These are phyloP conservation scores for Lodderomyces theae DNA, from an alignment of 1,139 yeast genomes.

Conservation along the genomic window DNA sequence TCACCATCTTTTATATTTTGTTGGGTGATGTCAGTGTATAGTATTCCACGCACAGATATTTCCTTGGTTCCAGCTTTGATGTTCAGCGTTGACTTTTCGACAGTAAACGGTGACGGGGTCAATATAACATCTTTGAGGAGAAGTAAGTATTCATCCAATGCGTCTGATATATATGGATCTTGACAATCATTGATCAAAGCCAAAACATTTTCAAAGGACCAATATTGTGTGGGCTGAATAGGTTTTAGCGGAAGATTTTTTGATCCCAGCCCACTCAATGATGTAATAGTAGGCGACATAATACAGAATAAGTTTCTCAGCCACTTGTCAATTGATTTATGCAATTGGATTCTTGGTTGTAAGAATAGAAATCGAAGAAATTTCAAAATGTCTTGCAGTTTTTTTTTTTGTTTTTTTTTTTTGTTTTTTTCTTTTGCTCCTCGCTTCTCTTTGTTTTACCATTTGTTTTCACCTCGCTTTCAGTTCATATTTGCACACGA, in stretches of 20 bases:
- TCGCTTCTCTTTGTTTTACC: constrained; percentile 7
- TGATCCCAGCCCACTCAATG: not conserved
- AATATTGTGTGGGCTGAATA: constrained; percentile 36
- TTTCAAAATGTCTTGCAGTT: not conserved
- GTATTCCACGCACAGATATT: constrained; percentile 38
- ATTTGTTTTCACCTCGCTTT: too few relatives aligned
- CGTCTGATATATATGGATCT: constrained; percentile 35
- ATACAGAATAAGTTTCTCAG: too few relatives aligned
- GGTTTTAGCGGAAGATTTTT: constrained; percentile 24
- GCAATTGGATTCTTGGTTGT: too few relatives aligned
- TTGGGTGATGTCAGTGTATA: constrained; percentile 34
- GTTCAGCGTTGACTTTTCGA: not conserved
- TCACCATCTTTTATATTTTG: constrained; percentile 37
- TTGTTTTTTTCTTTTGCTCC: too few relatives aligned
- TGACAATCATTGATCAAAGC: constrained; percentile 30
- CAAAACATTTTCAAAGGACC: constrained; percentile 47
- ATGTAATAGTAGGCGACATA: not conserved
- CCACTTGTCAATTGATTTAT: not conserved
- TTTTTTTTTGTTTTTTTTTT: not conserved
- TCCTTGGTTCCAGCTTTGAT: constrained; percentile 20
- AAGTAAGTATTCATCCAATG: constrained; percentile 45
- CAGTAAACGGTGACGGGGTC: constrained; percentile 35
- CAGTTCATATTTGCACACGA: too few relatives aligned
- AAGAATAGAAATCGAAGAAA: not conserved
- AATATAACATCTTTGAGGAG: constrained; percentile 31